These are phyloP conservation scores for Metschnikowia lunata DNA, from an alignment of 805 yeast genomes.

Conservation along the genomic window DNA sequence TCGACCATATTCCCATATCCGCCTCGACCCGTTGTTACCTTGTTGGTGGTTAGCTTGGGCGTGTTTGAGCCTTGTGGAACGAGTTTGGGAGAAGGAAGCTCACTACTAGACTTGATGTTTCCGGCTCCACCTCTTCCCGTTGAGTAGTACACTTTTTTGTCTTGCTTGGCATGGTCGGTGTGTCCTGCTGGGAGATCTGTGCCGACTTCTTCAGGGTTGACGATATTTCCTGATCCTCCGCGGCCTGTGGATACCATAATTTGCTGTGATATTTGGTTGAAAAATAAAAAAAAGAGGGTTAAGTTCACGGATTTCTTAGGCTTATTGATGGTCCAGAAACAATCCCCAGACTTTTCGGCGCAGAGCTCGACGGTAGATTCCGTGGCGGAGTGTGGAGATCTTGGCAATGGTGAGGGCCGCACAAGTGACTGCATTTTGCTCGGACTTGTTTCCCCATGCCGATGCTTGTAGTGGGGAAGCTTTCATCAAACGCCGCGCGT, in stretches of 20 bases:
- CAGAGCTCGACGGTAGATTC: no score
- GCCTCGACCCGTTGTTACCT: slow-evolving; percentile 71
- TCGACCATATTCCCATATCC: slow-evolving; percentile 73
- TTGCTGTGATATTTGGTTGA: not conserved
- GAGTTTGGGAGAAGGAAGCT: slow-evolving; percentile 49
- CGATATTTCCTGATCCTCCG: slow-evolving; percentile 38
- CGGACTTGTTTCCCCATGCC: slow-evolving; percentile 1
- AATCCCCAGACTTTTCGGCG: no score
- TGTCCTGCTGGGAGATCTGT: slow-evolving; percentile 6
- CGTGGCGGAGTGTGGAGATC: no score
- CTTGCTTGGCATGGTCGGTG: slow-evolving; percentile 15
- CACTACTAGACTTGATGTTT: slow-evolving; percentile 46
- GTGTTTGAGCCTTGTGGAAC: slow-evolving; percentile 58
- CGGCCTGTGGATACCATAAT: slow-evolving; percentile 30
- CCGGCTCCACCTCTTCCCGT: slow-evolving; percentile 84
- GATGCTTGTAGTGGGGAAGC: no score
- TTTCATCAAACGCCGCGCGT: no score
- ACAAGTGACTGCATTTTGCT: slow-evolving; percentile 7
- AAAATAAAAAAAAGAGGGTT: no score
- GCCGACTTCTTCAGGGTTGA: slow-evolving; percentile 9
- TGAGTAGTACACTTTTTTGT: slow-evolving; percentile 42
- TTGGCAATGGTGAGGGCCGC: not conserved
- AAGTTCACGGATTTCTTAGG: no score
- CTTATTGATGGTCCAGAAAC: no score
- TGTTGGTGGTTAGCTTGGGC: slow-evolving; percentile 52